Conservation (phyloP, 208 protist species). For the Histomonas meleagridis region DNA sequence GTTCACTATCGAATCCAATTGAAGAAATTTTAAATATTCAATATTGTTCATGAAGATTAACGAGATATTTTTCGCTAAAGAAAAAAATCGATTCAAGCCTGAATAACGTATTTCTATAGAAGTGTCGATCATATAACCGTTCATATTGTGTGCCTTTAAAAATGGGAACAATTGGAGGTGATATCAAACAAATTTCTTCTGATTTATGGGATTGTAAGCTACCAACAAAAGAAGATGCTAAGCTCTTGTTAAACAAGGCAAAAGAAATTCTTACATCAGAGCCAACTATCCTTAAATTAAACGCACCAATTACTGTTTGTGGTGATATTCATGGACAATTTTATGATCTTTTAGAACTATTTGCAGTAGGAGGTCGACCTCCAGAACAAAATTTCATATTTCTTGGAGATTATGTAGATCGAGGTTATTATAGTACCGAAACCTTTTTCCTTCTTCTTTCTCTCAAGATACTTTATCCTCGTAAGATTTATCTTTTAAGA, state of each 20-base stretch:
- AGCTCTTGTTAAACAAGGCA: background rate
- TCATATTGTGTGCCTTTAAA: no score
- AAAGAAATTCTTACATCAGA: slow-evolving; percentile 34
- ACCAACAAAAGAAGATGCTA: background rate
- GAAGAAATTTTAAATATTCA: no score
- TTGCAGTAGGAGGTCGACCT: slow-evolving; percentile 43
- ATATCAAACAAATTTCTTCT: background rate
- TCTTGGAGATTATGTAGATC: slow-evolving; percentile 54
- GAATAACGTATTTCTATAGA: no score
- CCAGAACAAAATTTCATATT: slow-evolving; percentile 47
- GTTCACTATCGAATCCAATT: no score
- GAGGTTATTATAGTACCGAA: slow-evolving; percentile 47
- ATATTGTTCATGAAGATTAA: no score
- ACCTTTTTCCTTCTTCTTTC: slow-evolving; percentile 44
- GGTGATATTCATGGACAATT: slow-evolving; percentile 54
- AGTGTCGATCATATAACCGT: no score
- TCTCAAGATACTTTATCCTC: slow-evolving; percentile 45
- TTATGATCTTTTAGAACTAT: slow-evolving; percentile 50
- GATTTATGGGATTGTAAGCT: slow-evolving; percentile 24
- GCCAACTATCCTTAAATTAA: slow-evolving; percentile 41
- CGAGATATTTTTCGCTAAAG: no score
- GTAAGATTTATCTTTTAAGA: slow-evolving; percentile 45
- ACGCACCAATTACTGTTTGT: slow-evolving; percentile 47
- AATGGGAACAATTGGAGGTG: no score
- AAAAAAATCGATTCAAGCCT: no score